These are phyloP conservation scores for Microstegium vimineum DNA, from an alignment of 176 grass and related monocot genomes.

Conservation along the genomic window DNA sequence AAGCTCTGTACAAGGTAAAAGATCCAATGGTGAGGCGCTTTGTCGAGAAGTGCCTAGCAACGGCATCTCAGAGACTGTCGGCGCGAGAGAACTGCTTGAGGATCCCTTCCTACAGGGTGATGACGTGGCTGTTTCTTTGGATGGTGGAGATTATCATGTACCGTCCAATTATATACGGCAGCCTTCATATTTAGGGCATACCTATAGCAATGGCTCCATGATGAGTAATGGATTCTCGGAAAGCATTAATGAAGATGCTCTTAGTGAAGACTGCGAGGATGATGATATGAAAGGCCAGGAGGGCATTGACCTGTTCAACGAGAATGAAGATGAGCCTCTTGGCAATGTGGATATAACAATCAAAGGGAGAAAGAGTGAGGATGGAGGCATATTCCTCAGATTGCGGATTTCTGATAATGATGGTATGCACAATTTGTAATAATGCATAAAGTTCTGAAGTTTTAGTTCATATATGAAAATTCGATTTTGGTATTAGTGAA, in stretches of 20 bases:
- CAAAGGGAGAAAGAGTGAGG: conserved; percentile 72
- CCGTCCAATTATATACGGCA: conserved; percentile 23
- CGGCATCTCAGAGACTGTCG: conserved; percentile 49
- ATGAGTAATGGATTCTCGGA: conserved; percentile 41
- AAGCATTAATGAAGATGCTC: conserved; percentile 43
- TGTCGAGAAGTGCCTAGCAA: conserved; percentile 71
- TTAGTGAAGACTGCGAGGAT: conserved; percentile 42
- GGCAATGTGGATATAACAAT: conserved; percentile 79
- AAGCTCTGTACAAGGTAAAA: conserved; percentile 72
- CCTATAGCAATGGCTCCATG: conserved; percentile 52
- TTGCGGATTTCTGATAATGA: conserved; percentile 72
- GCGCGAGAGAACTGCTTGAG: conserved; percentile 72
- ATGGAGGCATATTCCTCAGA: conserved; percentile 72
- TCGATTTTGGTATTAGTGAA: not conserved
- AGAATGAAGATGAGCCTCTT: conserved; percentile 62
- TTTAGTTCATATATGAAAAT: conserved; percentile 18
- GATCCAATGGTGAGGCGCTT: conserved; percentile 71
- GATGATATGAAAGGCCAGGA: conserved; percentile 51
- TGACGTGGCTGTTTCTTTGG: conserved; percentile 2
- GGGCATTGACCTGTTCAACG: conserved; percentile 70
- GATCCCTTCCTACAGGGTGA: conserved; percentile 77
- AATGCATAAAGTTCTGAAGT: not conserved
- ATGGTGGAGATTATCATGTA: conserved; percentile 32
- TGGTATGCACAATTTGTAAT: conserved; percentile 44
- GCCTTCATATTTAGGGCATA: conserved; percentile 28